A percentile compares a stretch with the other conserved stretches of the same genome.
These are phyloP conservation scores for Fusarium sp. DNA, from an alignment of 2,329 filamentous ascomycete genomes.

Conservation along the genomic window DNA sequence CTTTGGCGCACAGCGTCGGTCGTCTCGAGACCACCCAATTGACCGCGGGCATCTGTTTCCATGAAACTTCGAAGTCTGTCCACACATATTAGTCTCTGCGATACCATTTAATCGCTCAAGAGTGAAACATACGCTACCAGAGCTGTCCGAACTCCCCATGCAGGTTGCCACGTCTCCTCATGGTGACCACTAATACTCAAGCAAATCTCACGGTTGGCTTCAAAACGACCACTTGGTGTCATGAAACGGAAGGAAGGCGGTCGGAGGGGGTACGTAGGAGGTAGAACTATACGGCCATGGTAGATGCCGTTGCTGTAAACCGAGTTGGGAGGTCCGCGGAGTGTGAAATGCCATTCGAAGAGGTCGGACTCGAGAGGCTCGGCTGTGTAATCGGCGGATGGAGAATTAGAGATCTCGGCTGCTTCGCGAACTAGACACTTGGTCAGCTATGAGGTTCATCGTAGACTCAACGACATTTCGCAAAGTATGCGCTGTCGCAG, in stretches of 20 bases:
- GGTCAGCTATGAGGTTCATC: slow-evolving; percentile 1
- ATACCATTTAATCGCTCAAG: rapidly evolving
- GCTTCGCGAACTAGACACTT: slow-evolving; percentile 80
- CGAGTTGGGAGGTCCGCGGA: slow-evolving; percentile 87
- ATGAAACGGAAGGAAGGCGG: slow-evolving; percentile 96
- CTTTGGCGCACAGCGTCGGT: slow-evolving; percentile 73
- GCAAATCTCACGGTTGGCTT: slow-evolving; percentile 97
- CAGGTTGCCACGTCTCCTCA: slow-evolving; percentile 98
- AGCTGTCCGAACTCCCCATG: slow-evolving; percentile 95
- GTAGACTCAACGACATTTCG: background rate
- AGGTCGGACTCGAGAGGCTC: slow-evolving; percentile 88
- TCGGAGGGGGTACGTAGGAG: slow-evolving; percentile 88
- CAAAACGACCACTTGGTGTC: slow-evolving; percentile 91
- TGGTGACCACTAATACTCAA: slow-evolving; percentile 94
- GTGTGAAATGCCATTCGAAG: slow-evolving; percentile 99
- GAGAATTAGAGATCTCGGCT: slow-evolving; percentile 81
- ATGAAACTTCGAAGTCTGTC: slow-evolving; percentile 83
- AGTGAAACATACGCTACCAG: slow-evolving; percentile 68
- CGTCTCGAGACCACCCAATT: slow-evolving; percentile 89
- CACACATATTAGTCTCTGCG: slow-evolving; percentile 4
- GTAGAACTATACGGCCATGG: slow-evolving; percentile 93
- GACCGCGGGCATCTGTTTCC: slow-evolving; percentile 88
- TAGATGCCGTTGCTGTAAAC: slow-evolving; percentile 87
- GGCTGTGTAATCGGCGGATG: slow-evolving; percentile 87
- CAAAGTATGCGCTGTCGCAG: background rate